Conservation (phyloP, 345 rosid genomes). For the Dipteronia dyeriana region DNA sequence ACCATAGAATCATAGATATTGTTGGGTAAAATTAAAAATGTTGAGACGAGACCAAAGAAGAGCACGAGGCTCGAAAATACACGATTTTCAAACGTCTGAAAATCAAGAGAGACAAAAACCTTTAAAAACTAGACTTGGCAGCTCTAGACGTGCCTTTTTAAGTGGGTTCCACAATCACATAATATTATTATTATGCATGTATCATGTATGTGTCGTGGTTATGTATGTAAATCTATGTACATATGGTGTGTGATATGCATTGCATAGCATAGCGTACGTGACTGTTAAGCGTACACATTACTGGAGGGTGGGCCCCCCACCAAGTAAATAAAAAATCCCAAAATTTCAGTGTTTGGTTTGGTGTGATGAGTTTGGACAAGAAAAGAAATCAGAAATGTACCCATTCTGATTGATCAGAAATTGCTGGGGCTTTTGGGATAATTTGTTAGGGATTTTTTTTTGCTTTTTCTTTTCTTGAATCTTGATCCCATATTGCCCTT, state of each 20-base stretch:
- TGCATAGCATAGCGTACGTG: too few relatives aligned
- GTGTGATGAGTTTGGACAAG: too few relatives aligned
- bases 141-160: not conserved
- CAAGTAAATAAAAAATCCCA: too few relatives aligned
- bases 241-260: too few relatives aligned
- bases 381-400: not conserved
- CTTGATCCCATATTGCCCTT: not conserved
- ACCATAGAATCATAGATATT: too few relatives aligned
- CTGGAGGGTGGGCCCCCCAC: too few relatives aligned
- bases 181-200: too few relatives aligned
- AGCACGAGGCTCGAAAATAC: conserved; percentile 38
- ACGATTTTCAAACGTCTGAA: conserved; percentile 24
- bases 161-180: conserved; percentile 7
- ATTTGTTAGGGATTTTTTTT: not conserved
- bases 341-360: too few relatives aligned
- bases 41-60: not conserved
- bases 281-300: not conserved
- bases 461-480: too few relatives aligned
- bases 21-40: not conserved
- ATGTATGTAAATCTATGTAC: too few relatives aligned
- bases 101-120: not conserved
- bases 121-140: not conserved
- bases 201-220: too few relatives aligned
- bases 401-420: conserved; percentile 19
- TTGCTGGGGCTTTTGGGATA: conserved; percentile 12